Percentiles rank a stretch among this genome's conserved stretches.
Conservation (phyloP, 1,284 basidiomycete species). For the Cryptococcus sp. region DNA sequence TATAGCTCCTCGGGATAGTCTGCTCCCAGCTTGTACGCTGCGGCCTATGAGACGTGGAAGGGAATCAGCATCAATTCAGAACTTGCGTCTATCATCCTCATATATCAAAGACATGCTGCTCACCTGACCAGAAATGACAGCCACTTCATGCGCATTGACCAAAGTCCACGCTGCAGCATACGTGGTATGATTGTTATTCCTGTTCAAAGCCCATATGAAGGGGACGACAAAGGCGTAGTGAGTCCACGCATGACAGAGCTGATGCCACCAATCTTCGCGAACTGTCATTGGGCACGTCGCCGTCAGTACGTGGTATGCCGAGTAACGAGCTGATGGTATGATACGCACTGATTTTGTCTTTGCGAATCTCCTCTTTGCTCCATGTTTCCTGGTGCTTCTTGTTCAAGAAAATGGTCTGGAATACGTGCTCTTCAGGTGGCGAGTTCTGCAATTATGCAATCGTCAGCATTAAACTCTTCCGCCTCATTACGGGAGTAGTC, state of each 20-base stretch:
- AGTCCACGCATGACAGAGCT: constrained; percentile 46
- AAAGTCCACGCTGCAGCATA: constrained; percentile 52
- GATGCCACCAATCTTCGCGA: constrained; percentile 53
- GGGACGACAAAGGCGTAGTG: constrained; percentile 57
- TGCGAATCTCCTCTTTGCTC: constrained; percentile 54
- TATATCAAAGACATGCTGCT: constrained; percentile 1
- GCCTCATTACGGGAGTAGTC: neutral
- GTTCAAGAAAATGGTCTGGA: constrained; percentile 58
- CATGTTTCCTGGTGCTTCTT: constrained; percentile 54
- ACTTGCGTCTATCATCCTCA: no score
- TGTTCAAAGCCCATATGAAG: constrained; percentile 56
- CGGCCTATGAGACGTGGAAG: constrained; percentile 30
- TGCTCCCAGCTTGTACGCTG: constrained; percentile 57
- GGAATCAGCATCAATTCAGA: no score
- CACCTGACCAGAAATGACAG: constrained; percentile 52
- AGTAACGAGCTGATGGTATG: neutral
- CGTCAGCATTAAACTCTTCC: neutral
- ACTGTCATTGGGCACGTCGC: constrained; percentile 22
- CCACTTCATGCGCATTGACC: constrained; percentile 56
- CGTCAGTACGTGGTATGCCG: constrained; percentile 1
- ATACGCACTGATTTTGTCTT: constrained; percentile 55
- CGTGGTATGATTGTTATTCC: constrained; percentile 48
- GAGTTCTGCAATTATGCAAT: constrained; percentile 13
- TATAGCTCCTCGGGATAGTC: constrained; percentile 51
- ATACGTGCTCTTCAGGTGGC: constrained; percentile 53